A percentile compares a stretch with the other conserved stretches of the same genome.
Conservation (phyloP, 208 protist genomes). For the Leishmania major region DNA sequence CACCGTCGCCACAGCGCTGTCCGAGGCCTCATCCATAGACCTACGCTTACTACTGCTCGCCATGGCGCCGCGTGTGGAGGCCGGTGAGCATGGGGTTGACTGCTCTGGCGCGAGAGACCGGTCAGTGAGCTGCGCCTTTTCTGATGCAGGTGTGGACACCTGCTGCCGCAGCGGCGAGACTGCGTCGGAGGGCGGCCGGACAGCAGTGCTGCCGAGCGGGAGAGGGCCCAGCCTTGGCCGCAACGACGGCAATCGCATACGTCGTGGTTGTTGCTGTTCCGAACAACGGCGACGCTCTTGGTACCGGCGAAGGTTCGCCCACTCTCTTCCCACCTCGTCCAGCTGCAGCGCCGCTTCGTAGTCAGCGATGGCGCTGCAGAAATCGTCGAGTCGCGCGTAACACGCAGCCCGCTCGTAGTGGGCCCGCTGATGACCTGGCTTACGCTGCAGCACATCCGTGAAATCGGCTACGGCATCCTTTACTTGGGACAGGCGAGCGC, state of each 20-base stretch:
- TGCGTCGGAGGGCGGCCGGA: not conserved
- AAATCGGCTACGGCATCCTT: constrained; percentile 73
- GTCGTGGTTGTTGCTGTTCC: constrained; percentile 11
- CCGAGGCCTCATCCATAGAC: constrained; percentile 10
- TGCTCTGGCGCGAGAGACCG: not conserved
- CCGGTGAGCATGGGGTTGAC: constrained; percentile 4
- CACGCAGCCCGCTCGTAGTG: constrained; percentile 77
- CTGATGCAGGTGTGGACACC: not conserved
- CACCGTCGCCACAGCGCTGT: constrained; percentile 15
- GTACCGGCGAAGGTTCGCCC: constrained; percentile 8
- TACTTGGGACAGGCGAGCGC: constrained; percentile 49
- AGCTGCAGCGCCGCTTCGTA: constrained; percentile 75
- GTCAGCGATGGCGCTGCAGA: constrained; percentile 69
- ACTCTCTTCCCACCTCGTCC: constrained; percentile 38
- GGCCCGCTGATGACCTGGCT: constrained; percentile 58
- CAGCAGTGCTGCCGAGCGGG: not conserved
- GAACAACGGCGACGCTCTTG: constrained; percentile 7
- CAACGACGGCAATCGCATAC: not conserved
- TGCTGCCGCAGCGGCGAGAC: not conserved
- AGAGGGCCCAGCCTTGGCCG: not conserved
- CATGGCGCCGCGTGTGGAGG: not conserved
- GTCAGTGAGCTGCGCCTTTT: not conserved
- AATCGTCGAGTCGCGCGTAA: constrained; percentile 73
- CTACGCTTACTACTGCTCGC: constrained; percentile 6
- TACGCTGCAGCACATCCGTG: constrained; percentile 52